Evolutionary conservation across 495 filamentous ascomycete genomes (phyloP).

Genomic region (Geoglossum glabrum): DNA sequence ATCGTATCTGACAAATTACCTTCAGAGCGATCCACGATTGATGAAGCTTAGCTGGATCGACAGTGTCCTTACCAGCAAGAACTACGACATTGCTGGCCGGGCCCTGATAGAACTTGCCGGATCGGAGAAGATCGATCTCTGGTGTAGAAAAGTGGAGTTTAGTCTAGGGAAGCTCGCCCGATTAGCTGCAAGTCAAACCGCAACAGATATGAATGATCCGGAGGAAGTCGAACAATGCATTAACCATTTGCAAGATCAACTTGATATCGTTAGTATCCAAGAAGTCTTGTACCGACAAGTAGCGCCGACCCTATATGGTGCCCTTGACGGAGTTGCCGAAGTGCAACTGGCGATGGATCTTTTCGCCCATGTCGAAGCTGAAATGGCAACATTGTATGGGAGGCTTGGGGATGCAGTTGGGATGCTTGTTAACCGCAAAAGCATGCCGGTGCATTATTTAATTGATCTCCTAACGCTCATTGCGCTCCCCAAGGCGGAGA

Average conservation of each 20-base stretch:
- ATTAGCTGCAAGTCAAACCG: conserved; percentile 34
- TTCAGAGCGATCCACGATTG: conserved; percentile 45
- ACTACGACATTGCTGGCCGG: conserved; percentile 48
- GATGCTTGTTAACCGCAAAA: conserved; percentile 44
- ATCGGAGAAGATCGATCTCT: conserved; percentile 48
- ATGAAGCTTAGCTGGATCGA: conserved; percentile 87
- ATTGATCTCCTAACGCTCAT: conserved; percentile 72
- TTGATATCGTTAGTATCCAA: conserved; percentile 50
- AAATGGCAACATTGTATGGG: conserved; percentile 39
- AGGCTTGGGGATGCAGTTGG: conserved; percentile 44
- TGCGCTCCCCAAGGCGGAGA: conserved; percentile 15
- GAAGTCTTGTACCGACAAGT: conserved; percentile 46
- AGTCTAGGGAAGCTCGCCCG: conserved; percentile 60
- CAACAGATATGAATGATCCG: conserved; percentile 8
- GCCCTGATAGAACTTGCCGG: conserved; percentile 45
- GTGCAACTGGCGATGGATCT: conserved; percentile 52
- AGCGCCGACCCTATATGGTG: conserved; percentile 33
- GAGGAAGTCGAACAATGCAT: conserved; percentile 5
- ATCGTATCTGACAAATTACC: conserved; percentile 48
- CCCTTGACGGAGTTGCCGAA: conserved; percentile 60
- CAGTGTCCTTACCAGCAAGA: conserved; percentile 51
- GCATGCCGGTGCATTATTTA: conserved; percentile 42
- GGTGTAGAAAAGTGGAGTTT: conserved; percentile 81
- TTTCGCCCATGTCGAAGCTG: conserved; percentile 30
- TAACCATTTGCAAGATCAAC: conserved; percentile 14